These are phyloP conservation scores for Stachybotrys chartarum DNA, from an alignment of 2,329 filamentous ascomycete genomes.

Conservation along the genomic window DNA sequence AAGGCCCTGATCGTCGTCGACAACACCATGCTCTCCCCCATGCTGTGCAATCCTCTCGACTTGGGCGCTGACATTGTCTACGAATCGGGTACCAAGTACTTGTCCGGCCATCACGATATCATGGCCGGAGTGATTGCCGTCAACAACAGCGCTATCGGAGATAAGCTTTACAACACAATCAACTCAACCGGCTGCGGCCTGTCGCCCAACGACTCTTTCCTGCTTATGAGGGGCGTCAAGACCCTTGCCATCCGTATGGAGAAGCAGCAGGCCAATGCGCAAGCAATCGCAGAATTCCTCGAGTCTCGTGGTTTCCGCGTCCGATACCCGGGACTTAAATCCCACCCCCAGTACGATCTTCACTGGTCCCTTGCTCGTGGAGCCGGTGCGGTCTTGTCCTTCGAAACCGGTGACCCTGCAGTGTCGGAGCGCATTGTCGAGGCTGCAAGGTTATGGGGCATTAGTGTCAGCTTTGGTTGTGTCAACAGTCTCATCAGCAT, in stretches of 20 bases:
- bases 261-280: constrained; percentile 90
- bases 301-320: constrained; percentile 90
- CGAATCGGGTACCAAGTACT: constrained; percentile 95
- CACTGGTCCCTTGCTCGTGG: constrained; percentile 95
- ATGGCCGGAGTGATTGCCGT: constrained; percentile 96
- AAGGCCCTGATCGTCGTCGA: constrained; percentile 84
- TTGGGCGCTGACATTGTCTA: constrained; percentile 94
- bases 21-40: constrained; percentile 97
- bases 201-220: constrained; percentile 90
- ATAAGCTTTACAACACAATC: constrained; percentile 94
- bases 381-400: constrained; percentile 87
- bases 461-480: constrained; percentile 95
- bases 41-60: constrained; percentile 89
- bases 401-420: constrained; percentile 82
- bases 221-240: constrained; percentile 92
- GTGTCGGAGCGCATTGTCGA: constrained; percentile 92
- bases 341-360: constrained; percentile 91
- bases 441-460: constrained; percentile 83
- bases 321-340: constrained; percentile 87
- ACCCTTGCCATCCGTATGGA: constrained; percentile 98
- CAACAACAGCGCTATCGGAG: constrained; percentile 73
- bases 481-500: constrained; percentile 99
- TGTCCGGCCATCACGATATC: constrained; percentile 96
- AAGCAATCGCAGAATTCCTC: constrained; percentile 85
- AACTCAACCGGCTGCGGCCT: constrained; percentile 93